phyloP scores from a whole-genome alignment of 73 alveolate genomes.

The Tetrahymena elliotti region DNA sequence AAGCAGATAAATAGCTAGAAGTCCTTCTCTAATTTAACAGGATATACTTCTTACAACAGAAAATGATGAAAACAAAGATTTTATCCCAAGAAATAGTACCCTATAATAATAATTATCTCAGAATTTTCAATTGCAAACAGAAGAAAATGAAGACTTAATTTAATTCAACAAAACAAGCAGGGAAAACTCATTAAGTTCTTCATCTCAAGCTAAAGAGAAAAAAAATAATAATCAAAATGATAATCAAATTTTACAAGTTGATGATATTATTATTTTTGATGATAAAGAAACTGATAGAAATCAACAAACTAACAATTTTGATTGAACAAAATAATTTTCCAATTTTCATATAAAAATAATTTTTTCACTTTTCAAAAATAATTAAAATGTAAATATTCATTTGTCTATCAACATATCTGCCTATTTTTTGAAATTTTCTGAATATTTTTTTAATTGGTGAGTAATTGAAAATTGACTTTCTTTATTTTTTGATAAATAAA shows the following conservation, averaged over 20 bases:
- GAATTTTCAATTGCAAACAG: not conserved
- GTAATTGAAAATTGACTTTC: too few relatives aligned
- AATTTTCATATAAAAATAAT: too few relatives aligned
- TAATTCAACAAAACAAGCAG: not conserved
- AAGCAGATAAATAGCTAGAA: not conserved
- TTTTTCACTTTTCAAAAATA: too few relatives aligned
- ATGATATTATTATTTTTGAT: not conserved
- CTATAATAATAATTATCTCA: not conserved
- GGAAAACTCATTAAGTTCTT: not conserved
- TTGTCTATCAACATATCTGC: too few relatives aligned
- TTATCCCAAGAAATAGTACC: not conserved
- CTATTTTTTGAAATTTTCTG: too few relatives aligned
- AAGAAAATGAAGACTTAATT: not conserved
- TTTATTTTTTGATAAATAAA: too few relatives aligned
- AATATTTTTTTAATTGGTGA: too few relatives aligned
- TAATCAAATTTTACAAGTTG: not conserved
- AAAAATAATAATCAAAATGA: not conserved
- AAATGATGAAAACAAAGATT: not conserved
- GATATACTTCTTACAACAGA: not conserved
- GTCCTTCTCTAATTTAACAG: not conserved
- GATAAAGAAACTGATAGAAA: not conserved
- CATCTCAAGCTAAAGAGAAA: not conserved
- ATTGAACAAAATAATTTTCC: not conserved
- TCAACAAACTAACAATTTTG: not conserved
- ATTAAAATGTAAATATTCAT: too few relatives aligned